phyloP scores from a whole-genome alignment of 179 eudicot species.

The Pouteria campechiana region DNA sequence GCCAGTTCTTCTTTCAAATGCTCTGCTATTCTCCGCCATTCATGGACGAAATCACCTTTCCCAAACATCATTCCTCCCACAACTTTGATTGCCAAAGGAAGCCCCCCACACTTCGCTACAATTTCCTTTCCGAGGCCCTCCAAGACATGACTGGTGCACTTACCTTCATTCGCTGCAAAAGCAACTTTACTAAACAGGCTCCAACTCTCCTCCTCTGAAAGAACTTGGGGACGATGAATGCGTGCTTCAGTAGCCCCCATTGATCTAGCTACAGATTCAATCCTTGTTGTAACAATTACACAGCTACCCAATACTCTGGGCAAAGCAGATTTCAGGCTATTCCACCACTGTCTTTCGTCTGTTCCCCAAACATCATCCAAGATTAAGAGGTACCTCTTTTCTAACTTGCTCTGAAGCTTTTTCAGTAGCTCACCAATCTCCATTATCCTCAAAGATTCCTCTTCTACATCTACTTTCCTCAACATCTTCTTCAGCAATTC shows the following conservation, averaged over 20 bases:
- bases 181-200: background rate
- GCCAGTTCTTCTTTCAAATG: background rate
- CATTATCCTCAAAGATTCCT: background rate
- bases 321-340: background rate
- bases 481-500: background rate
- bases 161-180: background rate
- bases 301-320: background rate
- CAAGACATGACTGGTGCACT: background rate
- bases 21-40: background rate
- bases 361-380: conserved; percentile 1
- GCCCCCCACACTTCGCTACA: background rate
- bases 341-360: background rate
- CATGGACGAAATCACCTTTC: background rate
- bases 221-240: background rate
- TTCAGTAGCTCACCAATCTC: background rate
- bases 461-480: background rate
- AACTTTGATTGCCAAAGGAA: conserved; percentile 1
- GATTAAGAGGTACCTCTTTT: background rate
- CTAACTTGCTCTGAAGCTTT: background rate
- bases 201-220: background rate
- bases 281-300: background rate
- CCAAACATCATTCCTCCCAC: background rate
- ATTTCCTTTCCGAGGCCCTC: background rate
- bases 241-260: background rate
- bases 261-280: background rate